Conservation (phyloP, 768 basidiomycete species). For the Phlegmacium glaucopus region DNA sequence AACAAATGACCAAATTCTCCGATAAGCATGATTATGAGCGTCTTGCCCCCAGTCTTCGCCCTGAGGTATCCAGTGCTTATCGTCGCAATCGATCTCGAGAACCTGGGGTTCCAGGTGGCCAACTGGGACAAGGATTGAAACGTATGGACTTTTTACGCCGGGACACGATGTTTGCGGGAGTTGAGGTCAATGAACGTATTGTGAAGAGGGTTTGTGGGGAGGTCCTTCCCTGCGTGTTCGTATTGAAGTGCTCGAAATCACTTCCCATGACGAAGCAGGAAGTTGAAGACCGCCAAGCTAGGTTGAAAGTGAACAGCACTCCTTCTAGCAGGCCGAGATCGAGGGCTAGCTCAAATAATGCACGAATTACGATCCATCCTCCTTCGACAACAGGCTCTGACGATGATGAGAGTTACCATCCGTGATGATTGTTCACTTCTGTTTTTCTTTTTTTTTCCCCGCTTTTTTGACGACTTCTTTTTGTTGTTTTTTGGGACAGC, state of each 20-base stretch:
- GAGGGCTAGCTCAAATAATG: constrained; percentile 18
- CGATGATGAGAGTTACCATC: too few relatives aligned
- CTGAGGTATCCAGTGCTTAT: constrained; percentile 50
- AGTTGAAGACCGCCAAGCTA: constrained; percentile 41
- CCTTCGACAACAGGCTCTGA: too few relatives aligned
- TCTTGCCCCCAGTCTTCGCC: constrained; percentile 33
- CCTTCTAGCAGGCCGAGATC: constrained; percentile 12
- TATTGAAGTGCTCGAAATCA: constrained; percentile 47
- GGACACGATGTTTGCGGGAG: constrained; percentile 61
- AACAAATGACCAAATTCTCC: constrained; percentile 48
- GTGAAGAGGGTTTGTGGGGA: constrained; percentile 45
- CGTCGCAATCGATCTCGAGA: constrained; percentile 63
- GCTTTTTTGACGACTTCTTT: too few relatives aligned
- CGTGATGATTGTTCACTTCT: too few relatives aligned
- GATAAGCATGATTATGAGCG: constrained; percentile 49
- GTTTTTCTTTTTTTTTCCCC: too few relatives aligned
- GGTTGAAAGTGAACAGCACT: constrained; percentile 21
- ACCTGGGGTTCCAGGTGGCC: constrained; percentile 65
- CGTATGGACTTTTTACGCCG: constrained; percentile 64
- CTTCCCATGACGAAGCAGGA: constrained; percentile 51
- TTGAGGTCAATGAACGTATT: constrained; percentile 41
- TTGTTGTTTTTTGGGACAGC: too few relatives aligned
- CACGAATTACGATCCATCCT: constrained; percentile 10
- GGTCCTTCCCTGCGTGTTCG: constrained; percentile 55
- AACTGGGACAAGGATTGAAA: constrained; percentile 58